Evolutionary conservation across 2,329 filamentous ascomycete species (phyloP).

Genomic region (Trichoderma asperellum): DNA sequence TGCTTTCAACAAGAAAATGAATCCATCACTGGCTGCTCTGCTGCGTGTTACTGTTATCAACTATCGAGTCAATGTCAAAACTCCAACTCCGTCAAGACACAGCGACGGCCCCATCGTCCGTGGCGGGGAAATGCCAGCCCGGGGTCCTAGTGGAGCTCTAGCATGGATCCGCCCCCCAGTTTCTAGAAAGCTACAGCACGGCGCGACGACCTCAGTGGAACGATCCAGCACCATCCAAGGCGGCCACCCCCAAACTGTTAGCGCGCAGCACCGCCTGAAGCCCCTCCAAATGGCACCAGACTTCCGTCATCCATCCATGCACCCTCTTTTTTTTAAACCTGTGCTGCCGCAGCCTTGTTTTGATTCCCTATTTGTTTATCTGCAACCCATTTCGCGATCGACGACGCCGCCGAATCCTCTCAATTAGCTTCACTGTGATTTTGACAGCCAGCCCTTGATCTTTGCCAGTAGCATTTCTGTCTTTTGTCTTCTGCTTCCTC

Average conservation of each 20-base stretch:
- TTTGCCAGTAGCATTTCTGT: background rate
- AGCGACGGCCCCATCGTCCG: background rate
- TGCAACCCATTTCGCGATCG: background rate
- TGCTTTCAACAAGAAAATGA: background rate
- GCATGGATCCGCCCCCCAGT: background rate
- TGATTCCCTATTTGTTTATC: conserved; percentile 3
- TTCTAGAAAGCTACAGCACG: conserved; percentile 8
- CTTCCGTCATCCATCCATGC: background rate
- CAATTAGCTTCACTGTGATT: background rate
- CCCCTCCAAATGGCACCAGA: background rate
- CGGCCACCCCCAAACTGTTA: background rate
- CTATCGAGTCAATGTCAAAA: background rate
- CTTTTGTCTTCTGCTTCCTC: background rate
- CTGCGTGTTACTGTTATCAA: background rate
- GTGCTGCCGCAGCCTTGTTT: background rate
- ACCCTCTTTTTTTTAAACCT: background rate
- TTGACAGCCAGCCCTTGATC: background rate
- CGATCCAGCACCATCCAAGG: conserved; percentile 16
- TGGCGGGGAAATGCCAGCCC: background rate
- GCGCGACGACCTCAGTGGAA: conserved; percentile 13
- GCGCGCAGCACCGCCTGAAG: background rate
- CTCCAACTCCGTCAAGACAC: background rate
- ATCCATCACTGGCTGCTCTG: background rate
- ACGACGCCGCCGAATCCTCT: background rate
- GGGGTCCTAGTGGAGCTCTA: background rate